These are phyloP conservation scores for Ploettnerulaceae sp. DNA, from an alignment of 2,329 filamentous ascomycete species.

Conservation along the genomic window DNA sequence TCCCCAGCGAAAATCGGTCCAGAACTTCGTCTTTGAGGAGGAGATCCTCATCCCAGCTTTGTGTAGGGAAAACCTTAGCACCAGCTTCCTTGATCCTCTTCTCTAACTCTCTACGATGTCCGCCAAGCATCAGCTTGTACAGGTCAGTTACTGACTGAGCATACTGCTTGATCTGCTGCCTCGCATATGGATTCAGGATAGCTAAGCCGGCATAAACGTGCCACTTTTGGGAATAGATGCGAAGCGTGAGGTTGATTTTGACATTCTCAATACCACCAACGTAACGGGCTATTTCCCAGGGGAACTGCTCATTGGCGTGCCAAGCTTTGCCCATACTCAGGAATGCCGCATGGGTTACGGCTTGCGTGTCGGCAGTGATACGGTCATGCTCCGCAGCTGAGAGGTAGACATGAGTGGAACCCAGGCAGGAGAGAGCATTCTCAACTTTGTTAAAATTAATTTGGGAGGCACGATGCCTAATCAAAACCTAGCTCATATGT, in stretches of 20 bases:
- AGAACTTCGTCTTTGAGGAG: conserved; percentile 75
- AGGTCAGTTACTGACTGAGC: conserved; percentile 87
- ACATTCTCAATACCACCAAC: conserved; percentile 97
- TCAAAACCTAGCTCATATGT: conserved; percentile 54
- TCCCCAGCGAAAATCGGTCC: conserved; percentile 81
- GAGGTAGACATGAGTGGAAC: conserved; percentile 82
- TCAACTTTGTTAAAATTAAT: conserved; percentile 74
- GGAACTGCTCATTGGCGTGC: conserved; percentile 92
- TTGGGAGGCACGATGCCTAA: conserved; percentile 84
- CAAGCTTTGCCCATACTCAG: conserved; percentile 97
- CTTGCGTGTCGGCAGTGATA: conserved; percentile 97
- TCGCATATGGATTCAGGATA: conserved; percentile 90
- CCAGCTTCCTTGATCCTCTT: conserved; percentile 75
- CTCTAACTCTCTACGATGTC: conserved; percentile 69
- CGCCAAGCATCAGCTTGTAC: conserved; percentile 94
- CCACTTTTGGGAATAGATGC: conserved; percentile 99
- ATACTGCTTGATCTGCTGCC: conserved; percentile 90
- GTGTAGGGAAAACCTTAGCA: conserved; percentile 57
- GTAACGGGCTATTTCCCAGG: conserved; percentile 95
- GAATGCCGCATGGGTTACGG: conserved; percentile 95
- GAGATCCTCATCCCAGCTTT: conserved; percentile 56
- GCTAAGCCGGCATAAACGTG: conserved; percentile 97
- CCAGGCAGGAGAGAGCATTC: conserved; percentile 73
- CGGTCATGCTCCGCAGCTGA: conserved; percentile 85
- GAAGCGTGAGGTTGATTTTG: conserved; percentile 96